A percentile compares a stretch with the other conserved stretches of the same genome.
Evolutionary conservation across 148 eudicot species (phyloP).

Genomic region (Vaccinium macrocarpon): DNA sequence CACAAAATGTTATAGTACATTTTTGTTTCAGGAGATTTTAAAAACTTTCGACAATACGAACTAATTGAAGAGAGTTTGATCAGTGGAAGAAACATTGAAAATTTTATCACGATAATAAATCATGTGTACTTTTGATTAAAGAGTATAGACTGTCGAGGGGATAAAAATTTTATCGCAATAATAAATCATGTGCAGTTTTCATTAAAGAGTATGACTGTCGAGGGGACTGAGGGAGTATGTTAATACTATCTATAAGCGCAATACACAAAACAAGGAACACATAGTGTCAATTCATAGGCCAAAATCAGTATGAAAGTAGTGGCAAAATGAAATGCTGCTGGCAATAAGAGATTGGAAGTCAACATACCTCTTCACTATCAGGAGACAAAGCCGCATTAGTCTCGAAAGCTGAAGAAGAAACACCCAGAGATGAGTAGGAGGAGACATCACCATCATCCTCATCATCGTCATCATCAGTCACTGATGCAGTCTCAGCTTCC

Average conservation of each 20-base stretch:
- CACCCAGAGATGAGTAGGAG: constrained; percentile 63
- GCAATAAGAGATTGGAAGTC: neutral
- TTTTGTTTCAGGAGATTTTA: neutral
- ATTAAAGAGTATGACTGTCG: neutral
- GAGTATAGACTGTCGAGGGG: neutral
- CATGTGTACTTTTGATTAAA: neutral
- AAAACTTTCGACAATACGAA: neutral
- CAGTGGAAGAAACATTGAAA: neutral
- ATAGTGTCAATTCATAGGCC: neutral
- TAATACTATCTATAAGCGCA: neutral
- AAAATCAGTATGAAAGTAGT: neutral
- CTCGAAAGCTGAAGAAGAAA: constrained; percentile 43
- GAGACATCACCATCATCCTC: constrained; percentile 90
- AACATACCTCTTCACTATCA: constrained; percentile 45
- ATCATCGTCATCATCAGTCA: constrained; percentile 69
- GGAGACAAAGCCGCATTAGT: constrained; percentile 45
- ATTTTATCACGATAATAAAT: neutral
- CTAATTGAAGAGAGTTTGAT: neutral
- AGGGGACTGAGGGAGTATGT: neutral
- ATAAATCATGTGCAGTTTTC: neutral
- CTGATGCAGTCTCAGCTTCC: constrained; percentile 76
- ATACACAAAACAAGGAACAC: neutral
- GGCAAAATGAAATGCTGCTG: neutral
- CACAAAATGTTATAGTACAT: neutral
- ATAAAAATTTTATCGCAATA: neutral